These are phyloP conservation scores for Candida sp. DNA, from an alignment of 1,139 yeast genomes.

Conservation along the genomic window DNA sequence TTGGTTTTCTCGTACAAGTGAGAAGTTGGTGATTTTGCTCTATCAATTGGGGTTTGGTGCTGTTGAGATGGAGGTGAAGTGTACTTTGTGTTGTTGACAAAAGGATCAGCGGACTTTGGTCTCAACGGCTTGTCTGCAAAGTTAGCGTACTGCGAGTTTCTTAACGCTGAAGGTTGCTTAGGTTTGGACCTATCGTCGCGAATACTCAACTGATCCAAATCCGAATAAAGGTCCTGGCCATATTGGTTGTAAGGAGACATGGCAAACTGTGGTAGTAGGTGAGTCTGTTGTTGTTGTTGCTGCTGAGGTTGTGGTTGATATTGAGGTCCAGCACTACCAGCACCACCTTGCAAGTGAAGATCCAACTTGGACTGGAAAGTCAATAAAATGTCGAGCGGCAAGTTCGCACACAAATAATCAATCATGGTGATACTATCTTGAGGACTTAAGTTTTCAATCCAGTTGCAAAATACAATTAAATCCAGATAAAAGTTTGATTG, in stretches of 20 bases:
- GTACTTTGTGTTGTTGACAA: conserved; percentile 13
- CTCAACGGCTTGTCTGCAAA: conserved; percentile 34
- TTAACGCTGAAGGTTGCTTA: conserved; percentile 30
- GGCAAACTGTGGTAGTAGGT: conserved; percentile 6
- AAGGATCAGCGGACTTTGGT: conserved; percentile 51
- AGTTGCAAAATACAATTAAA: conserved; percentile 56
- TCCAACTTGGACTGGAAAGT: conserved; percentile 49
- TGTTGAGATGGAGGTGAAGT: conserved; percentile 16
- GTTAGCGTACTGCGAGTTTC: conserved; percentile 28
- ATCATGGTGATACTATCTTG: conserved; percentile 63
- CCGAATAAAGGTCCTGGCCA: conserved; percentile 24
- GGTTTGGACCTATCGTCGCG: conserved; percentile 17
- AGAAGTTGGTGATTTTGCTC: conserved; percentile 48
- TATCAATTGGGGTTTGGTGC: conserved; percentile 27
- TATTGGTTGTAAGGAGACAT: conserved; percentile 14
- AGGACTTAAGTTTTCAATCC: conserved; percentile 62
- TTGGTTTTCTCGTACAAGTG: conserved; percentile 50
- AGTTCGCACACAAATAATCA: conserved; percentile 58
- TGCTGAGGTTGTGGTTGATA: conserved; percentile 17
- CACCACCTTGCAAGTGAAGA: conserved; percentile 27
- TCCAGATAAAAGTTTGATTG: conserved; percentile 39
- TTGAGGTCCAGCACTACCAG: conserved; percentile 1
- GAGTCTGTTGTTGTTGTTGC: conserved; percentile 14
- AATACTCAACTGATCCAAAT: conserved; percentile 35
- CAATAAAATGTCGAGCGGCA: conserved; percentile 50